A percentile compares a stretch with the other conserved stretches of the same genome.
Evolutionary conservation across 2,329 filamentous ascomycete species (phyloP).

Genomic region (Exserohilum turcica): DNA sequence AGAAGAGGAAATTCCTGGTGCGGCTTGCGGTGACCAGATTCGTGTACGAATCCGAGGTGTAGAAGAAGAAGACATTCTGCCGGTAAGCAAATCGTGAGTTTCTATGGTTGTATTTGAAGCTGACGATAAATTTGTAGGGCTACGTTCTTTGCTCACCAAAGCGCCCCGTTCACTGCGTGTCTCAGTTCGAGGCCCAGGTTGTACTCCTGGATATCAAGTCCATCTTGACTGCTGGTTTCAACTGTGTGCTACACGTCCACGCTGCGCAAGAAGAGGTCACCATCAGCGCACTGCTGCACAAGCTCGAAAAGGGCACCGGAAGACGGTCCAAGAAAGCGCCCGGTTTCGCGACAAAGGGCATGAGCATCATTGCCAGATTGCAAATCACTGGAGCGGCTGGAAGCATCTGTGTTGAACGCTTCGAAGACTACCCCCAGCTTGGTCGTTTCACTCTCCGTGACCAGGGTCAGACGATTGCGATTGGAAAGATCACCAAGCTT

Average conservation of each 20-base stretch:
- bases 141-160: constrained; percentile 97
- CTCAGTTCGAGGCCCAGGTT: constrained; percentile 93
- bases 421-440: constrained; percentile 88
- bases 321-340: constrained; percentile 93
- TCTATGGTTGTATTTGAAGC: not conserved
- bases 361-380: constrained; percentile 89
- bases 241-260: constrained; percentile 97
- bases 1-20: constrained; percentile 83
- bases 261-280: constrained; percentile 98
- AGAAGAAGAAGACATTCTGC: constrained; percentile 95
- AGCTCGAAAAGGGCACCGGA: constrained; percentile 90
- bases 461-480: constrained; percentile 97
- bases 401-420: constrained; percentile 88
- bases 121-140: constrained; percentile 42
- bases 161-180: constrained; percentile 88
- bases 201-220: constrained; percentile 92
- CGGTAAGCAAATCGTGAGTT: constrained; percentile 52
- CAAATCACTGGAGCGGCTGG: constrained; percentile 85
- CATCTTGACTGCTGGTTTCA: constrained; percentile 93
- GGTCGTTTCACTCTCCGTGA: constrained; percentile 42
- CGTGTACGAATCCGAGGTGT: constrained; percentile 89
- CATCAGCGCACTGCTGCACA: constrained; percentile 85
- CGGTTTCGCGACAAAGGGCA: constrained; percentile 81
- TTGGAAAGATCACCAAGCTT: constrained; percentile 98
- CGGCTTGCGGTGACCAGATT: constrained; percentile 92